Base-by-base conservation (phyloP, 352 stramenopile species). In the Nothophytophthora sp. region DNA sequence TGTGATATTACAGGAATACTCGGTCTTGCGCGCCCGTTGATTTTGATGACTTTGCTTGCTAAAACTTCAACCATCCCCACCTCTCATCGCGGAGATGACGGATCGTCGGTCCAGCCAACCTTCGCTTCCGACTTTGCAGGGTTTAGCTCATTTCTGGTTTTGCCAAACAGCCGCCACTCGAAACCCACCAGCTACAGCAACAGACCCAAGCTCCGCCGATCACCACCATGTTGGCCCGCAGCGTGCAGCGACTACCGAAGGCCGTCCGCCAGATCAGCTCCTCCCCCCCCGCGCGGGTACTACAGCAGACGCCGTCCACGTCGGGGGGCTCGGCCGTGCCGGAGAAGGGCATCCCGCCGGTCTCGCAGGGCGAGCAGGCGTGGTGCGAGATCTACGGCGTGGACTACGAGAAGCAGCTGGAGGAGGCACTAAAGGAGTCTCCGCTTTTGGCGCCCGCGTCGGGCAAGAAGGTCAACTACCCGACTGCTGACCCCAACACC, bases 331-430 rank as follows among this genome's bases (percentile, higher is more conserved):
- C 27, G 4, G 37, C 32, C 10, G 36, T 50, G 8, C 50, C 19
- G 34, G 53, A 63, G 39, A 49, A 44, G 22, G 55, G 22, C 16
- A 40, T 65, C 19, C 60, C 58, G 3, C 54, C 52, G 3, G 51
- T 83, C 1, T 84, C 73, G 34, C 50, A 66, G 51, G 74, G 64
- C 22, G 79, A 90, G 38, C 74, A 84, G 15, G 79, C 74, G 12
- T 90, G 79, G 79, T 88, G 74, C 58, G 76, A 90, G 50, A 70
- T 90, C 36, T 90, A 90, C 48, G 79, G 79, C 22, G 69, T 90
- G 15, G 74, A 90, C 76, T 88, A 90, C 58, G 65, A 83, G 49
- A 67, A 79, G 50, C 67, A 88, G 65, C 55, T 90, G 15, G 57
- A 74, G 34, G 74, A 90, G 24, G 72, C 79, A 18, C 63, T 87